phyloP scores from a whole-genome alignment of 106 monocot species.

The Phalaenopsis aphrodite region DNA sequence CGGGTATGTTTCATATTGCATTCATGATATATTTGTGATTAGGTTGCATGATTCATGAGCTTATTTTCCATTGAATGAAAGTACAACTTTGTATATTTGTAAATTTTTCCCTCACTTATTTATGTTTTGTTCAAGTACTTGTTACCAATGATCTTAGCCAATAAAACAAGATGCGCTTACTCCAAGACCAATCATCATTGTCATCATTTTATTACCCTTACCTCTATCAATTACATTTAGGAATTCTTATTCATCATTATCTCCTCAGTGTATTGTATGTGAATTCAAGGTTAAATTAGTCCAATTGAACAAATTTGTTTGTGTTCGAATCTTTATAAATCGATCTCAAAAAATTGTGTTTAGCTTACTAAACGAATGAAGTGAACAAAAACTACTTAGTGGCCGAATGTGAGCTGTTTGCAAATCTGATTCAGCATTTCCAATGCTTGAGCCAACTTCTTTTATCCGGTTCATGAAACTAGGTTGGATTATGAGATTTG shows the following conservation, averaged over 20 bases:
- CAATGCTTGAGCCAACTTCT: too few species aligned
- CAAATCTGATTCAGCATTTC: too few species aligned
- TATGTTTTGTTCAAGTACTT: background rate
- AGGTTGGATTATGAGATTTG: too few species aligned
- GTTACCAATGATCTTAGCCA: background rate
- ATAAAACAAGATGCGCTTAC: background rate
- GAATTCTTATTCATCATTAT: background rate
- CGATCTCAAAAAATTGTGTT: too few species aligned
- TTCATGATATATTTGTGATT: background rate
- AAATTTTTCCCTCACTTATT: background rate
- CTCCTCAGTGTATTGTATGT: background rate
- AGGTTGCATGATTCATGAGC: background rate
- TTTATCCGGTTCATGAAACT: too few species aligned
- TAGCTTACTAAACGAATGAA: too few species aligned
- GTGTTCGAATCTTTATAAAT: too few species aligned
- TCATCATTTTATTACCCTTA: background rate
- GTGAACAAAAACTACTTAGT: too few species aligned
- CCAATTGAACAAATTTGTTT: too few species aligned
- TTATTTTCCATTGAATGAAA: background rate
- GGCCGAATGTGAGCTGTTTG: too few species aligned
- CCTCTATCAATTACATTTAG: background rate
- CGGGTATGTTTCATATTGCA: constrained; percentile 34
- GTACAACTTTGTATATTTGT: background rate
- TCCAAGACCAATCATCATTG: background rate
- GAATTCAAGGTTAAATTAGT: background rate